phyloP scores from a whole-genome alignment of 2,329 filamentous ascomycete species.

The Lizonia empirigonia region DNA sequence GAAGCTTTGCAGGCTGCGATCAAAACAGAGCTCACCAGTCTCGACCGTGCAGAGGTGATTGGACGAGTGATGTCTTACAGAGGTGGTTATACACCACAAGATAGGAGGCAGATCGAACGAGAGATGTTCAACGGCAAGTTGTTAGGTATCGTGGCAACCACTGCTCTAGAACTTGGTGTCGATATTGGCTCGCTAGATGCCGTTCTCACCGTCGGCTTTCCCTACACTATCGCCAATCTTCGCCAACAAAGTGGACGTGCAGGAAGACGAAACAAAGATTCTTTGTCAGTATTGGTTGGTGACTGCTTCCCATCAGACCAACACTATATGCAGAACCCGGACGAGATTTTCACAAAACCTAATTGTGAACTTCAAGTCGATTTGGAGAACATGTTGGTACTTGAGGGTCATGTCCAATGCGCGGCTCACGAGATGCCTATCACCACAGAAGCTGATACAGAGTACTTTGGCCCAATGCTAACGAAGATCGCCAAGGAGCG shows the following conservation, averaged over 20 bases:
- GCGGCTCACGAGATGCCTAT: constrained; percentile 96
- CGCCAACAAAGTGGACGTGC: constrained; percentile 94
- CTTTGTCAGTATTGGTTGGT: constrained; percentile 85
- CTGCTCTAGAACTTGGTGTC: constrained; percentile 88
- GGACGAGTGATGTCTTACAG: constrained; percentile 92
- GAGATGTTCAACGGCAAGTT: constrained; percentile 98
- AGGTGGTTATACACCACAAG: constrained; percentile 91
- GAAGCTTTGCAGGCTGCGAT: constrained; percentile 82
- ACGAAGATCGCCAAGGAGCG: constrained; percentile 73
- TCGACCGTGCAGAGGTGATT: constrained; percentile 77
- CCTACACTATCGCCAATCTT: constrained; percentile 92
- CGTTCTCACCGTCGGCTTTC: constrained; percentile 92
- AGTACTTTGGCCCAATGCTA: constrained; percentile 81
- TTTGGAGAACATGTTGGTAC: constrained; percentile 84
- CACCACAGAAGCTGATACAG: constrained; percentile 71
- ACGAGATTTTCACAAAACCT: constrained; percentile 89
- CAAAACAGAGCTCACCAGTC: constrained; percentile 72
- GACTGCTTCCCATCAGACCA: constrained; percentile 92
- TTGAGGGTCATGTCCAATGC: constrained; percentile 94
- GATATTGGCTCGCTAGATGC: constrained; percentile 95
- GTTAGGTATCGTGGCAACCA: constrained; percentile 91
- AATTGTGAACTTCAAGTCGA: constrained; percentile 91
- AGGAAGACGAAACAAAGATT: constrained; percentile 90
- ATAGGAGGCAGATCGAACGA: constrained; percentile 83
- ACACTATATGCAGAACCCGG: constrained; percentile 95